Evolutionary conservation across 1,139 yeast genomes (phyloP), one percentile per base, ranked within the genome.

Genomic region (Lodderomyces jiufengensis): DNA sequence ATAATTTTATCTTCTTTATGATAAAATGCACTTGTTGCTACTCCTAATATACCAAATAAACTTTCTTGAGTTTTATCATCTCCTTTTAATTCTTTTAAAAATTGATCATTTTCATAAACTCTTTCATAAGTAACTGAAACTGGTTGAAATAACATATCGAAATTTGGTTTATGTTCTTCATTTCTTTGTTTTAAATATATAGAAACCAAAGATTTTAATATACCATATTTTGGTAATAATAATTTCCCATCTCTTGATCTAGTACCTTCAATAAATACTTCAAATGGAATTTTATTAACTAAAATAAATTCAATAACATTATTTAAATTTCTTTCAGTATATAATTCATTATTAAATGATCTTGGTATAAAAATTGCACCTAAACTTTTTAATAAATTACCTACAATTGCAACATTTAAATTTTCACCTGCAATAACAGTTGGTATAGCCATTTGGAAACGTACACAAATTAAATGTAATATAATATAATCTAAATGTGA

Each of bases 351-450:
- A 46, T 65, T 66, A 48, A 70, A 70, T 9, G 70, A 57, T 37
- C 75, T 54, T 34, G 70, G 69, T 43, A 71, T 71, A 53, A 67
- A 71, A 24, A 70, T 63, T 12, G 74, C 76, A 3, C 77, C 77
- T 45, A 71, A 56, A 27, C 59, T 57, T 41, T 66, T 65, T 45
- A 71, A 54, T 33, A 67, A 54, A 3, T 61, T 59, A 2, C 84
- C 84, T 37, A 80, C 66, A 9, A 79, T 60, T 1, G 84, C 78
- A 36, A 80, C 79, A 49, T 80, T 79, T 51, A 80, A 69, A 53
- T 80, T 80, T 39, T 80, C 84, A 6, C 86, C 86, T 1, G 86
- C 85, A 36, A 80, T 76, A 3, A 80, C 84, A 3, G 74, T 59
- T 1, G 86, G 86, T 9, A 71, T 56, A 9, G 82, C 66, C 42